Evolutionary conservation across 495 filamentous ascomycete genomes (phyloP), one percentile per base, ranked within the genome.

Genomic region (Xylaria scruposa): DNA sequence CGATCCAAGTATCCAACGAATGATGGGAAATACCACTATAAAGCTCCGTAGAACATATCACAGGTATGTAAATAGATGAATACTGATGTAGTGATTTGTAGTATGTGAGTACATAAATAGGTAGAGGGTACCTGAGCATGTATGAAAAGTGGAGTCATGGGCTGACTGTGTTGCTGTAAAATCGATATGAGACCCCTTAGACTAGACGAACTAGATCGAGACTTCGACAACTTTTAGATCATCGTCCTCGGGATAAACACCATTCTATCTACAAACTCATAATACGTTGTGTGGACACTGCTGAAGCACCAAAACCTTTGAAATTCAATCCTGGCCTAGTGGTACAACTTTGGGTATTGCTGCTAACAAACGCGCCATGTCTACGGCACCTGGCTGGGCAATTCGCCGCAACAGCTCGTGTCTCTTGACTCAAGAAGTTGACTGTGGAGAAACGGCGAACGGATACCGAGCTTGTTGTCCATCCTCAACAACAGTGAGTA

Each of bases 401-500:
- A 75, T 75, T 49, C 73, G 73, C 47, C 67, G 73, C 13, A 59
- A 42, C 26, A 63, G 63, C 12, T 70, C 63, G 10, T 71, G 67
- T 33, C 61, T 63, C 13, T 17, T 70, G 7, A 13, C 62, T 10
- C 4, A 46, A 40, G 73, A 75, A 60, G 63, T 70, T 59, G 71
- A 75, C 36, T 75, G 73, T 46, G 73, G 73, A 24, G 19, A 1
- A 51, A 75, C 73, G 4, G 19, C 10, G 8, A 40, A 40, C 29
- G 51, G 42, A 29, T 75, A 40, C 31, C 73, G 42, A n/a, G 73
- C 71, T 15, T 75, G 73, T 31, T 75, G 73, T 21, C 73, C 73
- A 21, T 70, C 46, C n/a, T 67, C 62, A 65, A 71, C 73, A 36
- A 67, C 62, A 2, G 62, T 65, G 42, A 51, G 62, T 33, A 49